phyloP scores from a whole-genome alignment of 495 filamentous ascomycete genomes.

The Astrocystis sublimbata region DNA sequence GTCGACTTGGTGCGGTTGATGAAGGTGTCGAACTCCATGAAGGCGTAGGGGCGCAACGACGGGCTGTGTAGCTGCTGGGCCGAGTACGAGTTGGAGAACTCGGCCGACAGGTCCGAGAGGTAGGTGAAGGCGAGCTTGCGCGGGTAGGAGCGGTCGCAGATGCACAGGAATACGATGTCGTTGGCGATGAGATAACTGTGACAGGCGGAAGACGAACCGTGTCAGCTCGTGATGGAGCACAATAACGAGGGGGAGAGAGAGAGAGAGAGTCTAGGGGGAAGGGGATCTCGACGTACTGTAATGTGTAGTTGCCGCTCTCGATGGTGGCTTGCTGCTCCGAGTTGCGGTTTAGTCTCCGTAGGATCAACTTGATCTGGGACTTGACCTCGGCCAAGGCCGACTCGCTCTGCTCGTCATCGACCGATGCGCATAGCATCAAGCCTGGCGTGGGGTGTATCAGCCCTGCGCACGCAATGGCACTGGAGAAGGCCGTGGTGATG shows the following conservation, averaged over 20 bases:
- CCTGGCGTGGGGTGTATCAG: conserved; percentile 54
- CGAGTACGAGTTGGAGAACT: conserved; percentile 88
- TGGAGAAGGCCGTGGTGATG: too few species aligned
- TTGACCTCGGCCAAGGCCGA: conserved; percentile 84
- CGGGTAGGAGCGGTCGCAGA: conserved; percentile 90
- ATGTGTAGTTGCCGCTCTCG: conserved; percentile 75
- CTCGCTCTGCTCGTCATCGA: conserved; percentile 83
- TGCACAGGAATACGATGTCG: conserved; percentile 85
- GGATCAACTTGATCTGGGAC: conserved; percentile 82
- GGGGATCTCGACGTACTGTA: conserved; percentile 67
- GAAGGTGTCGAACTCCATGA: conserved; percentile 97
- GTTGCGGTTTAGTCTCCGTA: conserved; percentile 81
- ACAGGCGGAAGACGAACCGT: background rate
- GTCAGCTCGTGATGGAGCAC: background rate
- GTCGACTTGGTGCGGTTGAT: conserved; percentile 90
- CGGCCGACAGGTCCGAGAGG: conserved; percentile 84
- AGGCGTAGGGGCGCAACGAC: conserved; percentile 85
- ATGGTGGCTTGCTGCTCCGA: conserved; percentile 90
- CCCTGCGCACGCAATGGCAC: too few species aligned
- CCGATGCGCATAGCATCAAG: conserved; percentile 90
- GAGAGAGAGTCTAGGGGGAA: background rate
- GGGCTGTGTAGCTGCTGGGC: conserved; percentile 69
- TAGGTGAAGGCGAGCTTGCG: conserved; percentile 99
- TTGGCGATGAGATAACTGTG: conserved; percentile 79
- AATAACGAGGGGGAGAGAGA: background rate